These are phyloP conservation scores for Salvia splendens DNA, from an alignment of 257 asterid species.

Conservation along the genomic window DNA sequence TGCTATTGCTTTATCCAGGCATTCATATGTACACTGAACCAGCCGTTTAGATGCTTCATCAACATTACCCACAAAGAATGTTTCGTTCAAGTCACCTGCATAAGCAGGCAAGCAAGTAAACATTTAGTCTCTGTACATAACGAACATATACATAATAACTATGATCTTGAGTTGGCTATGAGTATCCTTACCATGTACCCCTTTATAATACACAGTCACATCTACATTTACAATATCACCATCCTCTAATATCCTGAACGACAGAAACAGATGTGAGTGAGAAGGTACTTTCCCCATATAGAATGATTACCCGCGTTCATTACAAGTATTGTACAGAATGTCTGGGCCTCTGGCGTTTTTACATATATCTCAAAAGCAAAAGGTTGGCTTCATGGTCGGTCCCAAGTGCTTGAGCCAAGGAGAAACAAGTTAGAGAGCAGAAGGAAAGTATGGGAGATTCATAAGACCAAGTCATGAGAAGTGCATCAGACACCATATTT, in stretches of 20 bases:
- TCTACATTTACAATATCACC: constrained; percentile 97
- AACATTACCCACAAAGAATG: constrained; percentile 93
- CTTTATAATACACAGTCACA: constrained; percentile 81
- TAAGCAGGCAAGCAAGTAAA: constrained; percentile 25
- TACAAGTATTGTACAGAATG: not conserved
- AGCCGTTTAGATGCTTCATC: constrained; percentile 81
- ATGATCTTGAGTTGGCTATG: constrained; percentile 4
- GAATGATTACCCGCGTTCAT: not conserved
- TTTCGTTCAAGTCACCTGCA: constrained; percentile 94
- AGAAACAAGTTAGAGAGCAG: not conserved
- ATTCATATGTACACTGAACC: constrained; percentile 91
- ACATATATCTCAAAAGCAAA: not conserved
- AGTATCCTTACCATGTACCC: constrained; percentile 75
- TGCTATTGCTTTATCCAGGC: constrained; percentile 93
- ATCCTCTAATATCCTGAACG: constrained; percentile 85
- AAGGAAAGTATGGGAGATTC: not conserved
- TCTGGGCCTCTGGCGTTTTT: not conserved
- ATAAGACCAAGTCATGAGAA: not conserved
- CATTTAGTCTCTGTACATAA: not conserved
- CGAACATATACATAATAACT: not conserved
- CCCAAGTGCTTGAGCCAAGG: constrained; percentile 9
- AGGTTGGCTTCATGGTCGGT: not conserved
- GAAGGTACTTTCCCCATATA: not conserved
- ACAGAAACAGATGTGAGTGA: constrained; percentile 31
- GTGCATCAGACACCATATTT: constrained; percentile 2